phyloP scores from a whole-genome alignment of 331 rosid genomes.

The Ulmus americana region DNA sequence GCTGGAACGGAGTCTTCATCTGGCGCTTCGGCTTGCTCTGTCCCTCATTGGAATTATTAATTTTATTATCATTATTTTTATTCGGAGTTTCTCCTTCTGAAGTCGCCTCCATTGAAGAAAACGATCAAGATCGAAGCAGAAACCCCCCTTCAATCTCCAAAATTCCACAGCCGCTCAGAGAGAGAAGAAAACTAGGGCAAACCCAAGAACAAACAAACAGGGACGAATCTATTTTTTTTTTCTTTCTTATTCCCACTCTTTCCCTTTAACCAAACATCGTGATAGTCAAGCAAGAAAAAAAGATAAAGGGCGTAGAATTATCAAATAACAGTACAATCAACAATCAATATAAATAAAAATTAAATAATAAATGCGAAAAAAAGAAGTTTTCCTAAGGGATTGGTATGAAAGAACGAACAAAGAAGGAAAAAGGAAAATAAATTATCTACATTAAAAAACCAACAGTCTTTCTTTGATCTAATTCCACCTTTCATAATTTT shows the following conservation, averaged over 20 bases:
- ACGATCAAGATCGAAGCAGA: constrained; percentile 48
- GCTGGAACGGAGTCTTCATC: constrained; percentile 99
- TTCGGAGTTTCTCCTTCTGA: constrained; percentile 61
- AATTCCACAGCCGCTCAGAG: constrained; percentile 17
- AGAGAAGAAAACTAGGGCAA: constrained; percentile 25
- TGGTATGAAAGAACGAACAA: constrained; percentile 49
- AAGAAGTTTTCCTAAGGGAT: constrained; percentile 17
- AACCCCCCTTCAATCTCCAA: constrained; percentile 21
- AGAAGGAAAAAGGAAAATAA: constrained; percentile 25
- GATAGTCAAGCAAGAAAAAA: constrained; percentile 64
- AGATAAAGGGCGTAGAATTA: constrained; percentile 35
- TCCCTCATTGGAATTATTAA: constrained; percentile 76
- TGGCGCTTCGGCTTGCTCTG: constrained; percentile 93
- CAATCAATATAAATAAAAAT: constrained; percentile 16
- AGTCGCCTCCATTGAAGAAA: constrained; percentile 58
- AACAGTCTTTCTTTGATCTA: constrained; percentile 44
- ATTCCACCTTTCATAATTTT: constrained; percentile 63
- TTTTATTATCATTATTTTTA: constrained; percentile 38
- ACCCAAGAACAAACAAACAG: constrained; percentile 14
- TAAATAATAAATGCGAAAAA: constrained; percentile 23
- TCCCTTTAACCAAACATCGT: constrained; percentile 52
- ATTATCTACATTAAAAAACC: constrained; percentile 43
- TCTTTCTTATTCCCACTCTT: constrained; percentile 9
- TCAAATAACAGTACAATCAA: constrained; percentile 30
- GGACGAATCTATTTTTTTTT: constrained; percentile 25